These are phyloP conservation scores for Plenodomus biglobosus DNA, from an alignment of 2,329 filamentous ascomycete genomes.

Conservation along the genomic window DNA sequence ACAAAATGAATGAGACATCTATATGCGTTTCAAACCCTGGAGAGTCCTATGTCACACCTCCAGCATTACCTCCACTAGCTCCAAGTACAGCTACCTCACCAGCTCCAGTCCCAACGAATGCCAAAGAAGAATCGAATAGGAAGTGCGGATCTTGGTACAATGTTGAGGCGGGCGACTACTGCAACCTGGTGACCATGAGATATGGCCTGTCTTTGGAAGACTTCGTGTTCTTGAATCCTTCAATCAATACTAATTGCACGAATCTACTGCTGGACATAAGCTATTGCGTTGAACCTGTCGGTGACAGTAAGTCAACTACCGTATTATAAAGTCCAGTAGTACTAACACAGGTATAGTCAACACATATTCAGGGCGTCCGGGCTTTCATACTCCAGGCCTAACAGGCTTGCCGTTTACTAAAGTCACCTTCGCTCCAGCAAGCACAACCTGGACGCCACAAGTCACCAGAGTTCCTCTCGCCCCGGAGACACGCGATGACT, in stretches of 20 bases:
- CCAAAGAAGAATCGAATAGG: neutral
- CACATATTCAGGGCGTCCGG: slow-evolving; percentile 3
- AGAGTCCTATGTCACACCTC: neutral
- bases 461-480: neutral
- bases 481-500: neutral
- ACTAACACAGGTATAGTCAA: neutral
- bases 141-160: slow-evolving; percentile 1
- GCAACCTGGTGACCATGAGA: slow-evolving; percentile 1
- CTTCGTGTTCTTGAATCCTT: slow-evolving; percentile 8
- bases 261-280: slow-evolving; percentile 1
- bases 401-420: neutral
- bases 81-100: neutral
- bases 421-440: neutral
- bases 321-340: neutral
- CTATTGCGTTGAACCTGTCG: slow-evolving; percentile 1
- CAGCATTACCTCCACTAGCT: neutral
- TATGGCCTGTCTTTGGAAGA: slow-evolving; percentile 2
- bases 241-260: slow-evolving; percentile 5
- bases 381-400: neutral
- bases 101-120: neutral
- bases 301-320: slow-evolving; percentile 1
- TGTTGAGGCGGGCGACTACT: slow-evolving; percentile 1
- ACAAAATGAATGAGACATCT: slow-evolving; percentile 1
- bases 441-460: neutral
- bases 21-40: neutral